Base-by-base conservation (phyloP, 805 yeast species). In the Kluyveromyces dobzhanskii region DNA sequence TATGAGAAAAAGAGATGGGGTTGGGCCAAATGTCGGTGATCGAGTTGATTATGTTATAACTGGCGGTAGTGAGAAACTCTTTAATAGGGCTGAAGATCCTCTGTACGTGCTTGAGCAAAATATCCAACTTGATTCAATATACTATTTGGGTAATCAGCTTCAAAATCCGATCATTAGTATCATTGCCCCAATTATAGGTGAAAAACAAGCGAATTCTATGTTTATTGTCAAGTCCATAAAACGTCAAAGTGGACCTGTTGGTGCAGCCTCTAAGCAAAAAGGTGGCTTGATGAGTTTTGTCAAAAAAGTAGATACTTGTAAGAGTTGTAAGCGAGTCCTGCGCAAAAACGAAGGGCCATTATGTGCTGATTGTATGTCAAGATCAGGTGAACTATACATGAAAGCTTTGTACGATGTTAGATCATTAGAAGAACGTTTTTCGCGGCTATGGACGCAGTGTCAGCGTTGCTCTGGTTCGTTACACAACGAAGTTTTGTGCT, bases 21-120 rank as follows among this genome's bases (percentile, higher is more conserved):
- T 94, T 6, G 98, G 98, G 1, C 98, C 98, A 3, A 78, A 86
- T 10, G 72, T 92, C 35, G 99, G 99, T 42, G 99, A 92, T 58
- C 84, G 99, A 64, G 97, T 92, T 24, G 97, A 97, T 4, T 92
- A 90, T 57, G 98, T 92, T 26, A 88, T 92, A 43, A 81, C 85
- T 49, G 80, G 85, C 4, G 80, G 85, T 37, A 84, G 85, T 41
- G 77, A 67, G 35, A 88, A 86, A 57, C 82, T 88, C 46, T 94
- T 88, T 61, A 95, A 90, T 49, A 87, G 92, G 61, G 88, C 97
- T 1, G 99, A 92, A 61, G 99, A 92, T 55, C 99, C 99, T 2
- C 64, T 90, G 24, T 92, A 76, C 50, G 98, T 88, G 1, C 67
- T 92, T 56, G 97, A 92, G 49, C 80, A 92, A 59, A 85, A 92